Base-by-base conservation (phyloP, 2,329 filamentous ascomycete genomes). In the Diaporthe caulivora region DNA sequence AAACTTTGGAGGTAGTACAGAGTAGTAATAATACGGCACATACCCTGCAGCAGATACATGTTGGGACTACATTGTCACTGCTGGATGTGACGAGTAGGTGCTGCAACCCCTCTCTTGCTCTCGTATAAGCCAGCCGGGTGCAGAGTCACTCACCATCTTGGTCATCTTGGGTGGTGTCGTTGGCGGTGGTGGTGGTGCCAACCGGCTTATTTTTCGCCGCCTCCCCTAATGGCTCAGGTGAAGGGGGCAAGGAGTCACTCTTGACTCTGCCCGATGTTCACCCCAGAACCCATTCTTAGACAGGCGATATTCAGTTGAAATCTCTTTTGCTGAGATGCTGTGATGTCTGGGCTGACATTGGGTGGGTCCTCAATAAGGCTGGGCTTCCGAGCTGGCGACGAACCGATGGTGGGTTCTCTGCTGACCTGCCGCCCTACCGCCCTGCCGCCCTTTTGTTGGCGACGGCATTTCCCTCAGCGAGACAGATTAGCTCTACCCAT, bases 261-360 rank as follows among this genome's bases (percentile, higher is more conserved):
- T 62, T 34, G 24, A 47, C 9, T 21, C 42, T 60, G 42, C 9
- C 15, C 21, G 11, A 21, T 10, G 7, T 71, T 62, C 55, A 71
- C 55, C 31, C 69, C 55, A 71, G 54, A 53, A 49, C 54, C 54
- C 55, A 49, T 49, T 47, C 29, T 53, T 4, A 24, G 69, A 70
- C 42, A 55, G 54, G 31, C 29, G 26, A 44, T 49, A 31, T 64
- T 54, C 47, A 29, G 44, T 44, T 11, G 49, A 53, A 62, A 44
- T 29, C 47, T 67, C 6, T 62, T 53, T 34, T 42, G 68, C 55
- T 53, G 55, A 31, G 53, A 60, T 71, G 68, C 55, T 42, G 55
- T 71, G 54, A 71, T 53, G 2, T 60, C 68, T 71, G 54, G 69
- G 55, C 69, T 71, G 69, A 71, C 53, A 58, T 26, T 37, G 47